phyloP scores from a whole-genome alignment of 768 basidiomycete genomes.

The Russula olivacea region DNA sequence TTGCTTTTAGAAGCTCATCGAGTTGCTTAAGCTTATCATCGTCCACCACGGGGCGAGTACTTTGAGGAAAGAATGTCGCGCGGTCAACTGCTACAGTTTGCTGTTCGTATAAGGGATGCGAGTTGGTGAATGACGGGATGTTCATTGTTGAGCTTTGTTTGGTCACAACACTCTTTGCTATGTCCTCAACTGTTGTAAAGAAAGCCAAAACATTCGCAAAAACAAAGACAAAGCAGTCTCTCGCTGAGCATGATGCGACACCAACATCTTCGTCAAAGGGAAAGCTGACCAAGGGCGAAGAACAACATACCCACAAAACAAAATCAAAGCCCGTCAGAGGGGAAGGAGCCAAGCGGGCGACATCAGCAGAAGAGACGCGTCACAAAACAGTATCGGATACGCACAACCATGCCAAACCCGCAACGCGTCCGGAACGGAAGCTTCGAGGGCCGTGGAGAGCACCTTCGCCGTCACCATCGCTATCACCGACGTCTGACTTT shows the following conservation, averaged over 20 bases:
- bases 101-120: conserved; percentile 1
- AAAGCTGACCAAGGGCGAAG: conserved; percentile 1
- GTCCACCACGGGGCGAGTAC: background rate
- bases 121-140: conserved; percentile 10
- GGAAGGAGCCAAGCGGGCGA: background rate
- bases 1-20: conserved; percentile 12
- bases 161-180: background rate
- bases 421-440: conserved; percentile 2
- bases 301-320: background rate
- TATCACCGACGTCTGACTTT: background rate
- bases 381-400: too few species aligned
- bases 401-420: background rate
- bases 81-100: conserved; percentile 8
- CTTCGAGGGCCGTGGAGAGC: conserved; percentile 8
- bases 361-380: background rate
- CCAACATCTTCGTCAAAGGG: background rate
- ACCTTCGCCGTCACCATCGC: background rate
- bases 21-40: conserved; percentile 3
- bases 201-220: conserved; percentile 11
- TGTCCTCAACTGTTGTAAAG: conserved; percentile 3
- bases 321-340: conserved; percentile 9
- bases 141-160: conserved; percentile 20
- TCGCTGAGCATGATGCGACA: background rate
- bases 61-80: conserved; percentile 2
- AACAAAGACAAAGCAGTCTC: background rate